phyloP scores from a whole-genome alignment of 2,329 filamentous ascomycete species.

The Trichoderma cornu-damae region DNA sequence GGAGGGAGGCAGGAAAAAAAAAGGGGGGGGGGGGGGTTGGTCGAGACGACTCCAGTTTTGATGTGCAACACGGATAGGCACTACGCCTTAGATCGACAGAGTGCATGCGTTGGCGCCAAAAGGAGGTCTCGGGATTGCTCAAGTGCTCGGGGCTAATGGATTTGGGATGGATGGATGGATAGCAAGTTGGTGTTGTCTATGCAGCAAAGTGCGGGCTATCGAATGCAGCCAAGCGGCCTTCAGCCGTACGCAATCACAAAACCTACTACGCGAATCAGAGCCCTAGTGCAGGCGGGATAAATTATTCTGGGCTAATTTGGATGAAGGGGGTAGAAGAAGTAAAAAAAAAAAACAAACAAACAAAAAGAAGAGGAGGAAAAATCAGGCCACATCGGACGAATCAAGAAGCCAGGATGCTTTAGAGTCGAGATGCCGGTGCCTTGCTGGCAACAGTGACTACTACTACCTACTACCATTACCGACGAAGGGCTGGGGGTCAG shows the following conservation, averaged over 20 bases:
- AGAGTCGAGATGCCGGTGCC: neutral
- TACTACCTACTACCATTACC: neutral
- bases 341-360: neutral
- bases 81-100: slow-evolving; percentile 17
- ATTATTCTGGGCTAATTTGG: slow-evolving; percentile 7
- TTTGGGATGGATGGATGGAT: slow-evolving; percentile 10
- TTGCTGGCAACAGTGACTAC: neutral
- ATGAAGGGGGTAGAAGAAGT: neutral
- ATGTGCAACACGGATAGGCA: slow-evolving; percentile 14
- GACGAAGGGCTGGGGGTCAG: neutral
- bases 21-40: neutral
- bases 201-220: neutral
- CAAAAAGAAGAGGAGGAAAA: neutral
- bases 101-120: slow-evolving; percentile 16
- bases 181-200: neutral
- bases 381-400: slow-evolving; percentile 14
- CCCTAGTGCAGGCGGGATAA: neutral
- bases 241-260: slow-evolving; percentile 1
- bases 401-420: neutral
- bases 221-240: slow-evolving; percentile 6
- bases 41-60: slow-evolving; percentile 14
- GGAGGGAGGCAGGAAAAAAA: neutral
- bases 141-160: neutral
- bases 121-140: slow-evolving; percentile 14
- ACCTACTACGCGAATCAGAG: slow-evolving; percentile 6